phyloP scores from a whole-genome alignment of 345 rosid species.

The Camelina hispida region DNA sequence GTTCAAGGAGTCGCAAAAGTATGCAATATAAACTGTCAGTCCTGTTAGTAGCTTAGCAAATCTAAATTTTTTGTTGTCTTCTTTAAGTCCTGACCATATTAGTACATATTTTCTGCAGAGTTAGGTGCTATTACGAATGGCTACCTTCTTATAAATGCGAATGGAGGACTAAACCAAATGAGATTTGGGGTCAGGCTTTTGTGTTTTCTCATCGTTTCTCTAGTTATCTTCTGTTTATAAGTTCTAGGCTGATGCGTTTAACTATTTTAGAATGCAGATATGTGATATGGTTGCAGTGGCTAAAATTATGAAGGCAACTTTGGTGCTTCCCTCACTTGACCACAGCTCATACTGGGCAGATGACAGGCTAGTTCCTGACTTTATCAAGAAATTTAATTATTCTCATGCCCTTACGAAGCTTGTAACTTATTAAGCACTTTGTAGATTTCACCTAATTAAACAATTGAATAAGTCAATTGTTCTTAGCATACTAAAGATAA shows the following conservation, averaged over 20 bases:
- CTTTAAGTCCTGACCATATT: conserved; percentile 26
- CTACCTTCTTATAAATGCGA: conserved; percentile 84
- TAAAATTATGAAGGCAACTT: conserved; percentile 85
- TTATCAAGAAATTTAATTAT: neutral
- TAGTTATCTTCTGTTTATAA: conserved; percentile 11
- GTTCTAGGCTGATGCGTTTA: conserved; percentile 51
- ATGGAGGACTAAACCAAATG: conserved; percentile 99
- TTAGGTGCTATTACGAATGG: conserved; percentile 75
- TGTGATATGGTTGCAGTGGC: conserved; percentile 98
- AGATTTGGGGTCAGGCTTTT: conserved; percentile 97
- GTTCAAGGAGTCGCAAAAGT: conserved; percentile 66
- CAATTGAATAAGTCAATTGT: neutral
- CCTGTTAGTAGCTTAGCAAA: conserved; percentile 14
- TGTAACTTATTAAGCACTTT: neutral
- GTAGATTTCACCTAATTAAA: conserved; percentile 11
- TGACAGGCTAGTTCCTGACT: conserved; percentile 57
- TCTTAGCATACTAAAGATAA: conserved; percentile 11
- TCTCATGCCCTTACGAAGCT: conserved; percentile 9
- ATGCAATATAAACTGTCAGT: conserved; percentile 29
- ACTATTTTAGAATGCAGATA: conserved; percentile 79
- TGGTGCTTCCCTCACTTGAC: conserved; percentile 93
- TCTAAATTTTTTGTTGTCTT: conserved; percentile 5
- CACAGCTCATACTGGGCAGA: conserved; percentile 97
- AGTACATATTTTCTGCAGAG: conserved; percentile 52
- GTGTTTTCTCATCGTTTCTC: conserved; percentile 42